Evolutionary conservation across 2,329 filamentous ascomycete genomes (phyloP), one percentile per base, ranked within the genome.

Genomic region (Pseudogymnoascus verrucosus): DNA sequence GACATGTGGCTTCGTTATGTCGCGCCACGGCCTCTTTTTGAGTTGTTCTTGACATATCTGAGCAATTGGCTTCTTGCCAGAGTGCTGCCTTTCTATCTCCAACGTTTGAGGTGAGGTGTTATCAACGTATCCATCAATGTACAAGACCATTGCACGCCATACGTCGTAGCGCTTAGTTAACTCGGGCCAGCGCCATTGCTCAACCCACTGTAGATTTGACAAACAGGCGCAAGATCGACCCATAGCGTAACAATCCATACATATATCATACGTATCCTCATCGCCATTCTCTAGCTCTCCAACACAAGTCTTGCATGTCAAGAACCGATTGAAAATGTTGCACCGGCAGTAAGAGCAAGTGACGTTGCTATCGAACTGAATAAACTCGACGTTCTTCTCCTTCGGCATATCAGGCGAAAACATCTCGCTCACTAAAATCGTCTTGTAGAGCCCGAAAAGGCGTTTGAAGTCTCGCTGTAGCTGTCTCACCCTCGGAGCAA

Each of bases 171-270:
- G 89, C 61, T 86, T 80, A 0, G 86, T 80, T 10, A 99, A 79
- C 12, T 92, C 86, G 44, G 85, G 82, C 93, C 93, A 98, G 11
- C 84, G 79, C 82, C 93, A 97, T 73, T 98, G 95, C 73, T 99
- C 93, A 61, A 91, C 91, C 93, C 93, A 99, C 65, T 84, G 86
- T 10, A 96, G 82, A 10, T 86, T 87, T 3, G 93, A 96, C 61
- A 96, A 83, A 71, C 95, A 99, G 2, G 84, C 85, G 73, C 95
- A 99, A 54, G 93, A 96, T 61, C 95, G 86, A 21, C 95, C 95
- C 89, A 98, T 96, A n/a, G 87, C 89, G 72, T 96, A 99, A 73
- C 95, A 99, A 69, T 99, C 95, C 90, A 99, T 93, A 72, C 95
- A 99, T 21, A 99, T 83, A 74, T 99, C 95, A 73, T 98, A 99